Conservation (phyloP, 352 stramenopile genomes). For the Pseudoperonospora humuli region DNA sequence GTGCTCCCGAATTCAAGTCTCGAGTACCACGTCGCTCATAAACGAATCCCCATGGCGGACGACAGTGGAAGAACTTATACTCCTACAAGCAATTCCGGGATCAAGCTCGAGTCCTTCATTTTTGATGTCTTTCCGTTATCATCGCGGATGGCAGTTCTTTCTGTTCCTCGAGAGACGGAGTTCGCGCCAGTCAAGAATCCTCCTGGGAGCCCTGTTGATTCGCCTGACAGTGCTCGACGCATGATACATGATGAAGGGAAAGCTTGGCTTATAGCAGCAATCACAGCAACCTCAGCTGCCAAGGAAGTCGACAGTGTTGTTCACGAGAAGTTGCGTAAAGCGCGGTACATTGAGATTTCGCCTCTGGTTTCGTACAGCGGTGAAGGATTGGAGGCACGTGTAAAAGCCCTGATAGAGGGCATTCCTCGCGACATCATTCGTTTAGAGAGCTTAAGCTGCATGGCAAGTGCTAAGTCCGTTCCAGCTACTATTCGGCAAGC, state of each 20-base stretch:
- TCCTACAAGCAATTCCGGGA: conserved; percentile 83
- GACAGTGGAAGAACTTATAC: conserved; percentile 68
- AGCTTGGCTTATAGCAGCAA: conserved; percentile 51
- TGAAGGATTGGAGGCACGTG: conserved; percentile 51
- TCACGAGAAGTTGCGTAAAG: conserved; percentile 28
- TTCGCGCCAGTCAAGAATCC: conserved; percentile 92
- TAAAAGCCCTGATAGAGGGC: conserved; percentile 22
- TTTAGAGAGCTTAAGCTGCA: conserved; percentile 24
- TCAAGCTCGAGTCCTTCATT: conserved; percentile 98
- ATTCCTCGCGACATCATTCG: conserved; percentile 26
- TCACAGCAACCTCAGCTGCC: conserved; percentile 21
- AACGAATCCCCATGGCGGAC: conserved; percentile 94
- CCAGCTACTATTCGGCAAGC: conserved; percentile 27
- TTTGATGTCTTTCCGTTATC: conserved; percentile 97
- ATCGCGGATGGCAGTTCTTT: conserved; percentile 88
- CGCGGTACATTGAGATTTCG: conserved; percentile 64
- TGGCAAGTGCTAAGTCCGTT: conserved; percentile 21
- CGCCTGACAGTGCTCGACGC: conserved; percentile 72
- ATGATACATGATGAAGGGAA: conserved; percentile 65
- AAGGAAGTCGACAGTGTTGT: conserved; percentile 25
- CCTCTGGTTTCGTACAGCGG: conserved; percentile 83
- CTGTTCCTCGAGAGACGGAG: conserved; percentile 88
- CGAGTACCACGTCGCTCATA: conserved; percentile 94
- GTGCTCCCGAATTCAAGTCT: conserved; percentile 70
- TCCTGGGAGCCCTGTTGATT: conserved; percentile 62